These are phyloP conservation scores for Piper longum DNA, from an alignment of 164 flowering plant genomes.

Conservation along the genomic window DNA sequence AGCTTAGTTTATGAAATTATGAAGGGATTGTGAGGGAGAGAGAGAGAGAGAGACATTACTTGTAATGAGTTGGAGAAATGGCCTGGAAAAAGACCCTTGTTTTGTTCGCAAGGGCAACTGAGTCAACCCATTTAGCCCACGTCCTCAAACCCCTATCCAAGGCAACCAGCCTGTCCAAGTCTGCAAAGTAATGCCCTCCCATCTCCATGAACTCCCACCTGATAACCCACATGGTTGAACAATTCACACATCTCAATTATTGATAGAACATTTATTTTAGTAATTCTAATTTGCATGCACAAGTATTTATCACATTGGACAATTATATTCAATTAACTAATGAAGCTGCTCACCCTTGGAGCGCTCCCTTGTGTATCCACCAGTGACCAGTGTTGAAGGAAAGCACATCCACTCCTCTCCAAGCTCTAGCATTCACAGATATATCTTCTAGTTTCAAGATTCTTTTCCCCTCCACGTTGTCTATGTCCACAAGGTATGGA, in stretches of 20 bases:
- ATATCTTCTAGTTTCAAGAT: conserved; percentile 43
- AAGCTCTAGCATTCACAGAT: conserved; percentile 20
- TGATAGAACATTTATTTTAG: background rate
- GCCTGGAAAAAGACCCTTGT: conserved; percentile 65
- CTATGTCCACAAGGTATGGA: conserved; percentile 46
- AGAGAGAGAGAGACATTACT: conserved; percentile 29
- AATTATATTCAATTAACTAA: no score
- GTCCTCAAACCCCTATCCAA: conserved; percentile 57
- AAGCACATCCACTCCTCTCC: conserved; percentile 43
- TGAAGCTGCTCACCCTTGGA: conserved; percentile 31
- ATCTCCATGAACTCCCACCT: conserved; percentile 83
- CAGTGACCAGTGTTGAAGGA: conserved; percentile 67
- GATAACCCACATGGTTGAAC: background rate
- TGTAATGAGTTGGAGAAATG: conserved; percentile 82
- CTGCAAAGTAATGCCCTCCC: conserved; percentile 41
- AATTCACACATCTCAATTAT: background rate
- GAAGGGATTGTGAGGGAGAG: background rate
- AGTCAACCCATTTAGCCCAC: conserved; percentile 80
- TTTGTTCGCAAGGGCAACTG: conserved; percentile 32
- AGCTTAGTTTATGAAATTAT: no score
- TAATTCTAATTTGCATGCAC: background rate
- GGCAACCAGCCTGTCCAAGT: conserved; percentile 70
- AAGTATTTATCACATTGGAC: conserved; percentile 1
- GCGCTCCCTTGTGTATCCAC: conserved; percentile 48
- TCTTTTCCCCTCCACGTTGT: conserved; percentile 12